Evolutionary conservation across 495 filamentous ascomycete species (phyloP), one percentile per base, ranked within the genome.

Genomic region (Trichoderma erinaceum): DNA sequence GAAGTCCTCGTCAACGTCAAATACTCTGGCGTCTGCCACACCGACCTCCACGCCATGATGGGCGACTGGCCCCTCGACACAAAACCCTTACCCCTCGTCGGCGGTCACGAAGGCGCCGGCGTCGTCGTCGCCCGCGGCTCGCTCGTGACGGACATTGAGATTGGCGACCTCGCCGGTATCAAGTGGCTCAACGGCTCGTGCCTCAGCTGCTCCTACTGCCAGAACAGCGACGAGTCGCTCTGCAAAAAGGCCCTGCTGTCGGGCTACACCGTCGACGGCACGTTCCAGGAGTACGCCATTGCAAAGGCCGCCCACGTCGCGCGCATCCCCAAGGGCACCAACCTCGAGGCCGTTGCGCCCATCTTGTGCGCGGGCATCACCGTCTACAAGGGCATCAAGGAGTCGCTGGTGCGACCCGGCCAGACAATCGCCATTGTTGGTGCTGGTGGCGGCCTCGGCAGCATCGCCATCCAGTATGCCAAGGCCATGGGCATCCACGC

Each of bases 21-120:
- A 77, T 97, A 89, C 85, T 89, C 91, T 8, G 93, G 93, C 75
- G 93, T 97, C 68, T 97, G 93, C 83, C 92, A 96, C 82, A 96
- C 93, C 0, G 90, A 92, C 74, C 80, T 92, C 27, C 90, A 95
- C 80, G 92, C 92, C 65, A 82, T 93, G 79, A 91, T 89, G 66
- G 92, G 93, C 69, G 90, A 96, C 80, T 96, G 92, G 92, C 93
- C 93, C 13, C 77, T 96, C 52, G 74, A 80, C 7, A 85, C 85
- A 70, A 96, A 96, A 80, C 25, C 35, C 0, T 77, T 90, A 23
- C 90, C 92, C 16, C 83, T 96, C n/a, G 89, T 97, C 50, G 93
- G 93, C 72, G 93, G 93, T n/a, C 93, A 97, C 79, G 93, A 97
- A 79, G 93, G 90, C 68, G 91, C 93, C 41, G 93, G 93, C 73